Percentiles rank a stretch among this genome's conserved stretches.
These are phyloP conservation scores for Daucus carota DNA, from an alignment of 129 eudicot species.

Conservation along the genomic window DH1_v3.0 NC_030382.2:28809501-28810000, in stretches of 20 bases:
- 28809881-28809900: too few species aligned
- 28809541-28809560: neutral
- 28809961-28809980: neutral
- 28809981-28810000: neutral
- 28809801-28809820: neutral
- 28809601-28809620: neutral
- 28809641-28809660: neutral
- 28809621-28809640: neutral
- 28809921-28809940: too few species aligned
- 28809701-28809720: too few species aligned
- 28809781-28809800: neutral
- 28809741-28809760: too few species aligned
- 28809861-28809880: too few species aligned
- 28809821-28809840: neutral
- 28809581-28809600: neutral
- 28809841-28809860: neutral
- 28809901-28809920: too few species aligned
- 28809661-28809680: neutral
- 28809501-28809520: neutral
- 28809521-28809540: neutral
- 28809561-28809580: neutral
- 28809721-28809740: too few species aligned
- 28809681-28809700: too few species aligned
- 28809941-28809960: neutral
- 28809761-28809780: too few species aligned